A percentile compares a stretch with the other conserved stretches of the same genome.
These are phyloP conservation scores for Sechiopsis laciniata DNA, from an alignment of 306 rosid genomes.

Conservation along the genomic window DNA sequence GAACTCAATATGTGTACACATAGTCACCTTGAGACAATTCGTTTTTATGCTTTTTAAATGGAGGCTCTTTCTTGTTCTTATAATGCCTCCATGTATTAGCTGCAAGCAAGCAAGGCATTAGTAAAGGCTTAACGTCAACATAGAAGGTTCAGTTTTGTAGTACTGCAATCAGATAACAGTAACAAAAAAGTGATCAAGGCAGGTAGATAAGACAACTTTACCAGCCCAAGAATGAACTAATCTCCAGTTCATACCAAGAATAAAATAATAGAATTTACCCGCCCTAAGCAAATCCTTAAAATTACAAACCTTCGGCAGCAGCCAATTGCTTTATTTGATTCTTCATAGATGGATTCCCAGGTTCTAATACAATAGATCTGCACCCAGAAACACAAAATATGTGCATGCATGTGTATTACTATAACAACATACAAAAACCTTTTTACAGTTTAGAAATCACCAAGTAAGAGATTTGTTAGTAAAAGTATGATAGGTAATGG, in stretches of 20 bases:
- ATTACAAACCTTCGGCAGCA: constrained; percentile 64
- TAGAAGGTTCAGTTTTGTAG: background rate
- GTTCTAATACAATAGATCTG: constrained; percentile 91
- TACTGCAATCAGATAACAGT: background rate
- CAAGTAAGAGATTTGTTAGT: background rate
- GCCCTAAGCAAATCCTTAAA: background rate
- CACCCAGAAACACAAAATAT: constrained; percentile 25
- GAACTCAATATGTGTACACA: constrained; percentile 17
- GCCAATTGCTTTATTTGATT: constrained; percentile 56
- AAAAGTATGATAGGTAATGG: too few relatives aligned
- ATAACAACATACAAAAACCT: background rate
- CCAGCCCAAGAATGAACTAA: constrained; percentile 2
- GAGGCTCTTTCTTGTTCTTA: constrained; percentile 68
- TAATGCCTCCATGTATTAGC: constrained; percentile 62
- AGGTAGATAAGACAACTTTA: background rate
- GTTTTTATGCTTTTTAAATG: constrained; percentile 63
- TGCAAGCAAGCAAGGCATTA: constrained; percentile 38
- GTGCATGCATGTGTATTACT: background rate
- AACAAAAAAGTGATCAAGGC: background rate
- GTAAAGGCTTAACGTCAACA: background rate
- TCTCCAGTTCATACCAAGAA: background rate
- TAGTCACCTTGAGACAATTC: constrained; percentile 71
- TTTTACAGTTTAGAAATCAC: constrained; percentile 5
- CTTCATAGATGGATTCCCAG: constrained; percentile 68
- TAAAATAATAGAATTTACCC: background rate